Conservation (phyloP, 2,329 filamentous ascomycete species). For the Claviceps maximensis region DNA sequence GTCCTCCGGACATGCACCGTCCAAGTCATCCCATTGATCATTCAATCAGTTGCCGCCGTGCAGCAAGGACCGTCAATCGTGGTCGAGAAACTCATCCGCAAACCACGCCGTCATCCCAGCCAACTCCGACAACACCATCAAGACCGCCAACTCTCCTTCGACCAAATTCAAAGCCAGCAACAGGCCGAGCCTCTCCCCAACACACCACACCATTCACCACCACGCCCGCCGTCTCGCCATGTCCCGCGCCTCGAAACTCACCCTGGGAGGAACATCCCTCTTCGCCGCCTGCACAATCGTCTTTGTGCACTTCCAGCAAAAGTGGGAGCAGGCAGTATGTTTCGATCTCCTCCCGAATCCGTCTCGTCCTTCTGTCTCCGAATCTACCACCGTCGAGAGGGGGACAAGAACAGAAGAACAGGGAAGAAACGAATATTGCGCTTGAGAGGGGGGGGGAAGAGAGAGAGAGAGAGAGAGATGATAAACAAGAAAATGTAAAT, state of each 20-base stretch:
- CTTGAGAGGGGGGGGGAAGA: not conserved
- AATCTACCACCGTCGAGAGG: no score
- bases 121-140: no score
- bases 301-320: conserved; percentile 83
- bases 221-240: conserved; percentile 35
- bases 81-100: no score
- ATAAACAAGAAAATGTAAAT: not conserved
- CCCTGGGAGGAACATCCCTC: conserved; percentile 63
- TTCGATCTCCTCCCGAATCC: not conserved
- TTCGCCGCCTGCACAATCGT: conserved; percentile 65
- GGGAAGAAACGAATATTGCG: not conserved
- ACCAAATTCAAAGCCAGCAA: no score
- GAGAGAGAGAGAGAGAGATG: not conserved
- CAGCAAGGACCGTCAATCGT: no score
- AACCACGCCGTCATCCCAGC: no score
- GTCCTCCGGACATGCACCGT: no score
- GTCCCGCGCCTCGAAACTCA: conserved; percentile 84
- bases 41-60: no score
- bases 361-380: no score
- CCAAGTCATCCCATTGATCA: no score
- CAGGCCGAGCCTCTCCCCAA: no score
- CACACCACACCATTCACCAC: not conserved
- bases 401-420: not conserved
- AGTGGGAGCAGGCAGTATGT: conserved; percentile 66
- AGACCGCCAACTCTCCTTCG: no score